Evolutionary conservation across 106 monocot genomes (phyloP).

Genomic region (Dioscorea alata): DNA sequence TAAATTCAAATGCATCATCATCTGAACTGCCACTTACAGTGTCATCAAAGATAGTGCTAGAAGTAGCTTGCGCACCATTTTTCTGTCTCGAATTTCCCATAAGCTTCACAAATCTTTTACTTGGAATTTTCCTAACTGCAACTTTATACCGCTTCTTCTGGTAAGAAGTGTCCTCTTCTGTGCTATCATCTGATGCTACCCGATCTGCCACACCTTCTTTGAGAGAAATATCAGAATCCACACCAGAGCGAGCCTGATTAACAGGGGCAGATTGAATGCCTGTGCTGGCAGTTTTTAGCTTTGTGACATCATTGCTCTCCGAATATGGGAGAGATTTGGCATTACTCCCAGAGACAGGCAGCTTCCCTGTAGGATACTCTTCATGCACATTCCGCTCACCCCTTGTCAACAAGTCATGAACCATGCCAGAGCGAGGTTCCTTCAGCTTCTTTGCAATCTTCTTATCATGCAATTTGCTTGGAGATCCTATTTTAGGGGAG

Average conservation of each 20-base stretch:
- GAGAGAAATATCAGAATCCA: conserved; percentile 1
- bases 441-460: neutral
- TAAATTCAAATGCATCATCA: conserved; percentile 16
- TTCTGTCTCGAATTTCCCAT: conserved; percentile 10
- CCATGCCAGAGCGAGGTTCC: neutral
- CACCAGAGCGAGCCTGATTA: conserved; percentile 7
- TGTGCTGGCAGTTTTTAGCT: neutral
- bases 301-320: neutral
- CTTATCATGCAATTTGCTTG: conserved; percentile 2
- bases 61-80: conserved; percentile 8
- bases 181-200: conserved; percentile 36
- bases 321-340: conserved; percentile 2
- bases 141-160: conserved; percentile 13
- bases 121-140: conserved; percentile 44
- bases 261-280: neutral
- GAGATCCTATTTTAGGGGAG: conserved; percentile 1
- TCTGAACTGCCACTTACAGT: conserved; percentile 24
- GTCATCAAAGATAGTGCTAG: conserved; percentile 25
- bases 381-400: conserved; percentile 3
- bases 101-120: conserved; percentile 7
- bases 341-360: neutral
- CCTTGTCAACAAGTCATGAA: neutral
- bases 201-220: conserved; percentile 11
- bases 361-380: neutral
- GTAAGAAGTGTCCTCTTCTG: conserved; percentile 24